Evolutionary conservation across 1,139 yeast genomes (phyloP), one percentile per base, ranked within the genome.

Genomic region (Magnusiomyces ingens): DNA sequence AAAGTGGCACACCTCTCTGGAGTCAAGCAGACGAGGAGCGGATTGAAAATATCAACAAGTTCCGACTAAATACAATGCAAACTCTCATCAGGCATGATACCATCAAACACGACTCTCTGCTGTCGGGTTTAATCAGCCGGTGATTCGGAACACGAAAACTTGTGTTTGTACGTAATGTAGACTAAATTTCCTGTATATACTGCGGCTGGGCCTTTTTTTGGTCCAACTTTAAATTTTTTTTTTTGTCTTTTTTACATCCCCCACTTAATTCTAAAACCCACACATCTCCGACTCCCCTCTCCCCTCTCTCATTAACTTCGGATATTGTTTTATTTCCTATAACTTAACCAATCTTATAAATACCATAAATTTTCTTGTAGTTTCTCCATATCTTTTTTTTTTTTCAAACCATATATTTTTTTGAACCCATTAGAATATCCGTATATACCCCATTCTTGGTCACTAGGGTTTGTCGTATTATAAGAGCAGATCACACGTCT

Each of bases 11-110:
- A 22, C 65, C 67, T 13, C 55, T 68, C 47, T 71, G 74, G 73
- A 67, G 64, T 37, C 60, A 62, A 43, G 65, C 64, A 22, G 74
- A 72, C 38, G 66, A 66, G 32, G 60, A 58, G 21, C 67, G 71
- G 3, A 56, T 69, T 8, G 60, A 57, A 36, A 61, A 62, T 45
- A 61, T 69, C 15, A 64, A 65, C 43, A 61, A 64, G 36, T 70
- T 67, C 55, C 61, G 71, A 26, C 53, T 62, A 32, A 55, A 64
- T 18, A 59, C 64, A 3, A 32, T 48, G 26, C 49, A 52, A 26
- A 32, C 35, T 1, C 40, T 50, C 4, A 42, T 43, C 17, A 18
- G 36, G 32, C 35, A 37, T 11, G 47, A 50, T n/a, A 37, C 22
- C 15, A 48, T 41, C 13, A 26, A 47, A 11, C 47, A 44, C 21